Evolutionary conservation across 768 basidiomycete species (phyloP), one percentile per base, ranked within the genome.

Genomic region (Trametes coccinea): DNA sequence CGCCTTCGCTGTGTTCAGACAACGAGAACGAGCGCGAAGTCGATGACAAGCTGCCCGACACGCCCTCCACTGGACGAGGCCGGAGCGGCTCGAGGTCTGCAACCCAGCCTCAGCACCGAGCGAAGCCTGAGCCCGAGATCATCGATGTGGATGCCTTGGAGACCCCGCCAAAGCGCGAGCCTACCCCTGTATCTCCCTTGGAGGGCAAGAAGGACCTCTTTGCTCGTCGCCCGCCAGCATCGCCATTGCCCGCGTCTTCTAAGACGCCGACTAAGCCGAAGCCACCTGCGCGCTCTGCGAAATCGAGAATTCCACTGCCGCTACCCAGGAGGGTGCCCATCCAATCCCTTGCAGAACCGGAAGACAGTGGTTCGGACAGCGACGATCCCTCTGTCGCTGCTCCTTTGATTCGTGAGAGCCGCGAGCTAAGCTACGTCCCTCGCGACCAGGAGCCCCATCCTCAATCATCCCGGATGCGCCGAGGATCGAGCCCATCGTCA

Each of bases 1-100:
- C 90, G 0, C 90, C 90, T 0, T 90, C 89, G 0, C 76, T 92
- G 14, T 88, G 84, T 67, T 91, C 90, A 3, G 90, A 92, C 69
- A 87, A 88, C 59, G 88, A 86, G 41, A 74, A 75, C 52, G 81
- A 81, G 14, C 78, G 71, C 39, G 76, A 83, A 34, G 67, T 66
- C 9, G 82, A 82, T 37, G 76, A 73, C 49, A 68, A 60, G 48
- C 72, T 74, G 5, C 78, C 78, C 3, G 81, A 80, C 1, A 81
- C 82, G 5, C 86, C 86, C 2, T 86, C 87, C 53, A 45, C 82
- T 75, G 59, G 69, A 41, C 14, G 61, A 27, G 43, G 60, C 41
- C 34, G 50, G 54, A 31, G 47, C 53, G 33, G 48, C 17, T 16
- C 53, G 22, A 30, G 56, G 54, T 49, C 27, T 33, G 22, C 34